phyloP scores from a whole-genome alignment of 1,284 basidiomycete species.

The Sphaerobolus stellatus region DNA sequence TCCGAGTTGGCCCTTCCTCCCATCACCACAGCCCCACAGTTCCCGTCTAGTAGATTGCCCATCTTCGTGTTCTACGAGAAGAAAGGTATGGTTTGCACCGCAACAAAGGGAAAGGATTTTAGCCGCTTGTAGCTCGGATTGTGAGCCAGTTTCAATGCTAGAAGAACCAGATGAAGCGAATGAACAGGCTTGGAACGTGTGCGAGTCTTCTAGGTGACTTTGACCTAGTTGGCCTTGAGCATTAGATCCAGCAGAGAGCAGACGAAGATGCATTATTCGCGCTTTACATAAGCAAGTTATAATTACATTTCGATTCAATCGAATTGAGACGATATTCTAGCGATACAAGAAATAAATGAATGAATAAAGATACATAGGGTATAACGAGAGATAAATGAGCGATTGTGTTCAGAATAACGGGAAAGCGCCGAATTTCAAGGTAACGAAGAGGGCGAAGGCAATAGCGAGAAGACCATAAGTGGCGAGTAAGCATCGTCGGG shows the following conservation, averaged over 20 bases:
- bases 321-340: background rate
- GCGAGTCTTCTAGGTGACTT: slow-evolving; percentile 56
- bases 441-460: background rate
- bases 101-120: slow-evolving; percentile 46
- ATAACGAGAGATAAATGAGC: background rate
- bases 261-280: slow-evolving; percentile 6
- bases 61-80: slow-evolving; percentile 46
- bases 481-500: slow-evolving; percentile 35
- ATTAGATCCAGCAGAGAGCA: slow-evolving; percentile 70
- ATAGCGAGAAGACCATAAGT: background rate
- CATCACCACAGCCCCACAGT: slow-evolving; percentile 71
- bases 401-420: background rate
- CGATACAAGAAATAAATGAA: background rate
- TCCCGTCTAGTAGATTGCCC: slow-evolving; percentile 28
- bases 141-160: slow-evolving; percentile 18
- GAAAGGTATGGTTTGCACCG: slow-evolving; percentile 68
- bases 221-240: slow-evolving; percentile 73
- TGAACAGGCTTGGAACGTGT: slow-evolving; percentile 49
- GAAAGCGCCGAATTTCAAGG: slow-evolving; percentile 5
- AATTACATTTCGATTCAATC: background rate
- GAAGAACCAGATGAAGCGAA: slow-evolving; percentile 33
- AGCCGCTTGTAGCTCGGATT: slow-evolving; percentile 20
- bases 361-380: background rate
- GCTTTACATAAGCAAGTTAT: background rate
- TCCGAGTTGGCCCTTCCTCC: slow-evolving; percentile 62